A percentile compares a stretch with the other conserved stretches of the same genome.
Evolutionary conservation across 371 early-diverging fungal species (phyloP).

Genomic region (Sporodiniella umbellata): DNA sequence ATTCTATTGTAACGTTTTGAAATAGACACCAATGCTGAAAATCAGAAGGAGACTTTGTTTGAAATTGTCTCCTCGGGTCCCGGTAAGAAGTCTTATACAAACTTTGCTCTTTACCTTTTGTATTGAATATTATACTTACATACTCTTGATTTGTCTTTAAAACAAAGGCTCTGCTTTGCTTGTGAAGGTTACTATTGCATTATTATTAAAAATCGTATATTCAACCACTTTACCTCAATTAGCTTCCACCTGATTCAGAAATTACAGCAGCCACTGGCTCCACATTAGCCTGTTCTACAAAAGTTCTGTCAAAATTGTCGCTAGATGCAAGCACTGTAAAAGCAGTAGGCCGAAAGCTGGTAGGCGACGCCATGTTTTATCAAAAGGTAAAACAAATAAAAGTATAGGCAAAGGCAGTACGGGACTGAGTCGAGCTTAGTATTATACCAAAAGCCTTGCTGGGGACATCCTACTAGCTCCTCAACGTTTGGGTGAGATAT

Average conservation of each 20-base stretch:
- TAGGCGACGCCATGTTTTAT: slow-evolving; percentile 56
- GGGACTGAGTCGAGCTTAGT: slow-evolving; percentile 25
- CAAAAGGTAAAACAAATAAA: slow-evolving; percentile 48
- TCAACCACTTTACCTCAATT: neutral
- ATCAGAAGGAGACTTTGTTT: slow-evolving; percentile 57
- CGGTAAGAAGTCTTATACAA: slow-evolving; percentile 21
- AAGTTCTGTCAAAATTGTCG: slow-evolving; percentile 51
- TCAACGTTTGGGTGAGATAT: slow-evolving; percentile 61
- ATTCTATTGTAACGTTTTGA: neutral
- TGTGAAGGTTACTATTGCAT: slow-evolving; percentile 35
- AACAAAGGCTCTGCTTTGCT: slow-evolving; percentile 38
- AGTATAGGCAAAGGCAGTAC: neutral
- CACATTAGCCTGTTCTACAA: slow-evolving; percentile 57
- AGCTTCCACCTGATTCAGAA: slow-evolving; percentile 61
- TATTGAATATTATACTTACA: neutral
- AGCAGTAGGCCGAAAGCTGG: slow-evolving; percentile 48
- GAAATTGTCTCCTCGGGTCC: slow-evolving; percentile 59
- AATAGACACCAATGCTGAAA: slow-evolving; percentile 39
- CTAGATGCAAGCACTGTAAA: slow-evolving; percentile 47
- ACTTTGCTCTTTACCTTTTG: neutral
- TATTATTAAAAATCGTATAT: slow-evolving; percentile 9
- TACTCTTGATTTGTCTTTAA: too few relatives aligned
- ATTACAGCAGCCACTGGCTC: slow-evolving; percentile 62
- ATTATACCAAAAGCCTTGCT: slow-evolving; percentile 49
- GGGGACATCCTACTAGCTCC: slow-evolving; percentile 76